Base-by-base conservation (phyloP, 2,329 filamentous ascomycete genomes). In the Aureobasidium sp. region DNA sequence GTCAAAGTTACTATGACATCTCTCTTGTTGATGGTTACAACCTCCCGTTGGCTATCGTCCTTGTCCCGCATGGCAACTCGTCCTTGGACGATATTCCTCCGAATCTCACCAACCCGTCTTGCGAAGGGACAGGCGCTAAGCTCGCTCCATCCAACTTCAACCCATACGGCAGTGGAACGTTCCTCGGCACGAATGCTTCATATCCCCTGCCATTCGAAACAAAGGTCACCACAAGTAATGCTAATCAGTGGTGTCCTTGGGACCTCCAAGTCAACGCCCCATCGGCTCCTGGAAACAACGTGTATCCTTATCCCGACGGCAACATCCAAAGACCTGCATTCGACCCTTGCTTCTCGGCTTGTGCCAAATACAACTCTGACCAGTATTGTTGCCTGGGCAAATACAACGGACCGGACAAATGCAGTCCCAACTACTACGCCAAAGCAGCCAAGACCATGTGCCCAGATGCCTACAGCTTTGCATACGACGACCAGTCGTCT, bases 21-120 rank as follows among this genome's bases (percentile, higher is more conserved):
- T 91, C 88, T 44, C 79, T 93, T 3, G 90, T 94, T 27, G 90
- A 94, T 70, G 90, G 90, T 50, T 93, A 93, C 80, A 93, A 93
- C 70, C 75, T 93, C 1, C 88, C 88, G 1, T 71, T 92, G 64
- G 86, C 83, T 34, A 83, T 82, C 41, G 73, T 80, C 27, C 69
- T 79, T 30, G 70, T 77, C 47, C 71, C 75, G 11, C 81, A 86
- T 25, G 79, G 81, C 59, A 86, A 89, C 67, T 80, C 82, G 8
- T 80, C 78, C 1, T 81, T 88, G 9, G 74, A 78, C 54, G 75
- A 78, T 60, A 86, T 92, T 62, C 87, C 89, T 13, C 87, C 88
- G 8, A 91, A 91, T 68, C 79, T 90, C 27, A 89, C 86, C 57
- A 92, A 91, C 70, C 84, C 85, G 2, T 86, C 87, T 16, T 93